phyloP scores from a whole-genome alignment of 108 stramenopile genomes.

The Parietichytrium sp. region DNA sequence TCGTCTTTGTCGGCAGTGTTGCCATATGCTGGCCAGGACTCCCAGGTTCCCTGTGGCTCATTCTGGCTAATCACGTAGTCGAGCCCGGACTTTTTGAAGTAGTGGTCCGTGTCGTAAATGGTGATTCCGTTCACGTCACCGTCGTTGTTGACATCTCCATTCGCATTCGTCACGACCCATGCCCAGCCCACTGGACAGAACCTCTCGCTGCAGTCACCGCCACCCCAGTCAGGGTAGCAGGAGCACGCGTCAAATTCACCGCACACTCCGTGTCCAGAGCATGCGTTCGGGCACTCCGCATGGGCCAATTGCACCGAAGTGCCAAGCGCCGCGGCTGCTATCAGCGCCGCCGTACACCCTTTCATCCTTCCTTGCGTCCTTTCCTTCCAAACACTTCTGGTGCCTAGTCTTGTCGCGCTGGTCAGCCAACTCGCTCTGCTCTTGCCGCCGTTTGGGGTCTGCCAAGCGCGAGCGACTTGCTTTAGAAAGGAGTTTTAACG shows the following conservation, averaged over 20 bases:
- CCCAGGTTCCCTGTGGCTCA: background rate
- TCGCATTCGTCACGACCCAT: constrained; percentile 20
- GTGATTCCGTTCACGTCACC: constrained; percentile 43
- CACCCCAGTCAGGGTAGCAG: constrained; percentile 76
- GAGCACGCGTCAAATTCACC: constrained; percentile 68
- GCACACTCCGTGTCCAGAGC: constrained; percentile 65
- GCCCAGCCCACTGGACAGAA: constrained; percentile 55
- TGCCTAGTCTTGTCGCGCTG: no score
- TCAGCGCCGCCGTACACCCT: no score
- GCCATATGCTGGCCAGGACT: constrained; percentile 3
- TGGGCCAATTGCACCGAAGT: no score
- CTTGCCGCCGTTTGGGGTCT: no score
- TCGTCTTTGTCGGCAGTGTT: background rate
- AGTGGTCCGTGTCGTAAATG: constrained; percentile 37
- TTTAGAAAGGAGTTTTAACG: no score
- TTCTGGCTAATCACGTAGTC: background rate
- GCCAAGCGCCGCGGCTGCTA: no score
- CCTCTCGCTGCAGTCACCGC: constrained; percentile 74
- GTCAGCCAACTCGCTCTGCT: no score
- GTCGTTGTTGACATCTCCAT: constrained; percentile 39
- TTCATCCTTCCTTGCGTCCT: no score
- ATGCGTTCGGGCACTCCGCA: constrained; percentile 67
- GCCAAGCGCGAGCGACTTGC: no score
- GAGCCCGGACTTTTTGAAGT: background rate
- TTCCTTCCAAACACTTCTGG: no score